Evolutionary conservation across 2,329 filamentous ascomycete species (phyloP), one percentile per base, ranked within the genome.

Genomic region (Alternaria angustiovoidea): DNA sequence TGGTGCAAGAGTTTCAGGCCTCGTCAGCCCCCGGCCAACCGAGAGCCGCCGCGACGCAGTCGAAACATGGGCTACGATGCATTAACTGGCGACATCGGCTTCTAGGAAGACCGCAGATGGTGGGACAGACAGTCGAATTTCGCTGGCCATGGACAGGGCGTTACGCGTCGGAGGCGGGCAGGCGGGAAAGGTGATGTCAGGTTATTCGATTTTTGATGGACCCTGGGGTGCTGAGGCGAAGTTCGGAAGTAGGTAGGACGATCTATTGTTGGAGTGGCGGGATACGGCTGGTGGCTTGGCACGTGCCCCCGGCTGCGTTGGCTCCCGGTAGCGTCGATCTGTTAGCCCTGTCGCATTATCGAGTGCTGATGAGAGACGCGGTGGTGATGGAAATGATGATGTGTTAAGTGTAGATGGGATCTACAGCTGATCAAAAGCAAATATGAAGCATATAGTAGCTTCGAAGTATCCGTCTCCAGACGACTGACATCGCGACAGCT

Each of bases 1-100:
- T 66, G 48, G 53, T 49, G 44, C 52, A 47, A 51, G 61, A 57
- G 73, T 76, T 74, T 76, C 72, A 76, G 69, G 69, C 68, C 69
- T 76, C 72, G 74, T 76, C 72, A 76, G 69, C 73, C 54, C 46
- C 57, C 34, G 38, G 56, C 56, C 56, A 63, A 49, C 64, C 66
- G 67, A 63, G 51, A 43, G 56, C 39, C 34, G 62, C 62, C 68
- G 67, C 66, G 59, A 72, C 71, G 65, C 61, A 54, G 57, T 53
- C 71, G 73, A 76, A 71, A 73, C 73, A 62, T 59, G 55, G 56
- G 49, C 48, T 54, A 49, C 46, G 52, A 44, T 48, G 63, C 44
- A 48, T 48, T 53, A 38, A 34, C 42, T 32, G 38, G 44, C 34
- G 22, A 30, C n/a, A 20, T 14, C 52, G 61, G 57, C 36, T 48